Conservation (phyloP, 2,329 filamentous ascomycete species). For the Hypoxylon rubiginosum region DNA sequence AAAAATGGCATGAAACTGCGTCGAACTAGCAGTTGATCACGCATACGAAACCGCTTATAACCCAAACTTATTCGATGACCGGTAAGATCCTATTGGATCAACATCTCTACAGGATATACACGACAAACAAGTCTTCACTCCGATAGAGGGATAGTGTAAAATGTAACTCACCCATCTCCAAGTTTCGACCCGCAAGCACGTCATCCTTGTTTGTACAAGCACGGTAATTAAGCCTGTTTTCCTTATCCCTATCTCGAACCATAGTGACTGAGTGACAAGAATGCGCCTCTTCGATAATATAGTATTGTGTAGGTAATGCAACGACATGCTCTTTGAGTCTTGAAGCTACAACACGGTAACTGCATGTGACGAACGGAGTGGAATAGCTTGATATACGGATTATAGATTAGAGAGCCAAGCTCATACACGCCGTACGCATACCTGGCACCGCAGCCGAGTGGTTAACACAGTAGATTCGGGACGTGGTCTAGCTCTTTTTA, state of each 20-base stretch:
- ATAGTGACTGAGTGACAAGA: not conserved
- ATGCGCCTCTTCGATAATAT: not conserved
- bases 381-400: no score
- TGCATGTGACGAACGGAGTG: no score
- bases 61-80: not conserved
- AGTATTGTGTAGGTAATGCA: no score
- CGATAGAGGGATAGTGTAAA: not conserved
- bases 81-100: not conserved
- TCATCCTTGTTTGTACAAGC: not conserved
- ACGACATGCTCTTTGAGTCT: no score
- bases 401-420: no score
- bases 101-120: not conserved
- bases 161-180: not conserved
- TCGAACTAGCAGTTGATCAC: not conserved
- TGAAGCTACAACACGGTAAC: no score
- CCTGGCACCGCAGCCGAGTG: no score
- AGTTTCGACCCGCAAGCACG: not conserved
- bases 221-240: not conserved
- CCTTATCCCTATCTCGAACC: not conserved
- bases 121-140: not conserved
- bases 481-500: no score
- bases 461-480: no score
- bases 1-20: not conserved
- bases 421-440: no score
- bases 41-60: not conserved